phyloP scores from a whole-genome alignment of 495 filamentous ascomycete genomes.

The Daldinia grandis region DNA sequence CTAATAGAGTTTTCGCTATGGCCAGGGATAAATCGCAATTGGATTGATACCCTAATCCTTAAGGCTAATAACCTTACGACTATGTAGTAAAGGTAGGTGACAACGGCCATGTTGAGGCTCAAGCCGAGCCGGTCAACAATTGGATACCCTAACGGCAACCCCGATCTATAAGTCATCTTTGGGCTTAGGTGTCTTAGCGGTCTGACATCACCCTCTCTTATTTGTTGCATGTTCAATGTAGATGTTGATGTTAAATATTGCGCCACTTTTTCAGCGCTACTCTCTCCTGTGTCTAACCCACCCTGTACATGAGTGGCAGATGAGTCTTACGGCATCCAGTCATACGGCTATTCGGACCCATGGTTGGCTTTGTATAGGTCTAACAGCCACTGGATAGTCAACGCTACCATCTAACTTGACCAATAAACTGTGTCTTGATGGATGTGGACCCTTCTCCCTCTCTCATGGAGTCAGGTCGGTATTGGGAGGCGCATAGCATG shows the following conservation, averaged over 20 bases:
- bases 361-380: background rate
- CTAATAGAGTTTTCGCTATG: no score
- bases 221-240: background rate
- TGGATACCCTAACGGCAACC: background rate
- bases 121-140: background rate
- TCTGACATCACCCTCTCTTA: background rate
- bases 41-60: background rate
- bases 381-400: background rate
- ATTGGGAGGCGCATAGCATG: background rate
- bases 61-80: no score
- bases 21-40: background rate
- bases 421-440: background rate
- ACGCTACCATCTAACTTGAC: background rate
- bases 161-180: background rate
- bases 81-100: background rate
- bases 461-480: background rate
- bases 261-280: background rate
- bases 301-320: background rate
- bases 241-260: no score
- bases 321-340: slow-evolving; percentile 23
- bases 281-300: background rate
- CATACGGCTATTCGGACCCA: background rate
- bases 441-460: background rate
- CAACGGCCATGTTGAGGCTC: background rate
- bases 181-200: background rate